Conservation (phyloP, 352 stramenopile species). For the Pythium phragmitis region DNA sequence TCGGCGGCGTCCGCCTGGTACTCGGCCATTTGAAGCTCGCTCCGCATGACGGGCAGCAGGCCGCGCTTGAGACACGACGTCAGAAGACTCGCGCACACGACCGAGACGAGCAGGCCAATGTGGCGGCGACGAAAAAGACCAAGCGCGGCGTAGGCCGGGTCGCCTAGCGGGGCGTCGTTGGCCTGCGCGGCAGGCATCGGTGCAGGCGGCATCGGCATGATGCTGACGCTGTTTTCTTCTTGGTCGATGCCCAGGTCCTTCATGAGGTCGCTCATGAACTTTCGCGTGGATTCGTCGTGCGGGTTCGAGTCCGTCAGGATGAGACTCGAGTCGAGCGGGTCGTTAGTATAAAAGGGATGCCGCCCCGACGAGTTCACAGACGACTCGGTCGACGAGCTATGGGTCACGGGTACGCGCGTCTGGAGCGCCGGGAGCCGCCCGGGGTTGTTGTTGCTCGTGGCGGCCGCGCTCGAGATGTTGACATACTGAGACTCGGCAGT, state of each 20-base stretch:
- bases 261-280: conserved; percentile 14
- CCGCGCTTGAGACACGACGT: conserved; percentile 30
- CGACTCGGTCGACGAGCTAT: conserved; percentile 3
- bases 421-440: conserved; percentile 5
- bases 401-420: conserved; percentile 1
- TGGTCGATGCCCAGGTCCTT: conserved; percentile 2
- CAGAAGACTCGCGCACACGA: conserved; percentile 19
- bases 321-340: conserved; percentile 9
- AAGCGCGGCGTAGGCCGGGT: neutral
- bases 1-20: conserved; percentile 61
- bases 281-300: conserved; percentile 9
- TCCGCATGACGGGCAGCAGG: conserved; percentile 52
- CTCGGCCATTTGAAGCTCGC: conserved; percentile 62
- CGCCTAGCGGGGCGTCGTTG: conserved; percentile 6
- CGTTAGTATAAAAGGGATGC: neutral
- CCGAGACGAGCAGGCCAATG: conserved; percentile 22
- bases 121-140: conserved; percentile 14
- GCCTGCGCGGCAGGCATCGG: neutral
- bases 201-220: conserved; percentile 1
- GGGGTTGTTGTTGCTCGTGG: neutral
- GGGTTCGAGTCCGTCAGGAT: neutral
- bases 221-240: neutral
- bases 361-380: neutral
- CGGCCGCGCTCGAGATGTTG: conserved; percentile 2
- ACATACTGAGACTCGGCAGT: conserved; percentile 6